Evolutionary conservation across 768 basidiomycete genomes (phyloP), one percentile per base, ranked within the genome.

Genomic region (Ramaria rubella): DNA sequence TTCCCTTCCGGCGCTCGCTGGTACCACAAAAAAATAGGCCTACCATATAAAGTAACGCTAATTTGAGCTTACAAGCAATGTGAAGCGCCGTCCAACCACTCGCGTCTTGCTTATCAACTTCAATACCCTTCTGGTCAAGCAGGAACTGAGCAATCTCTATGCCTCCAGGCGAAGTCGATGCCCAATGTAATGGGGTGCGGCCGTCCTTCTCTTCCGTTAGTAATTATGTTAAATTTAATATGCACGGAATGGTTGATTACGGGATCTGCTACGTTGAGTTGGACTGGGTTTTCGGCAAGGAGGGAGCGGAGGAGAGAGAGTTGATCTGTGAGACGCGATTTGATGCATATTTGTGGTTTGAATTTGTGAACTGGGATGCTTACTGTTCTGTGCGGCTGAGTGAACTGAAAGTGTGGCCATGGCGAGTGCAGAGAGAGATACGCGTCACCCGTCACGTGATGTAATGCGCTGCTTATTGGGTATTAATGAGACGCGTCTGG

Each of bases 151-250:
- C 77, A 59, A 89, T 82, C 54, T 88, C 86, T 55, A 81, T 67
- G 38, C 84, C 78, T 50, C 87, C 89, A 7, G 52, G 34, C 19
- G 81, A 81, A 11, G 84, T 85, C 12, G 89, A 82, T 56, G 89
- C 87, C 88, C 89, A 91, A 64, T 93, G 90, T n/a, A 93, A 70
- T 8, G 90, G 80, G 0, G 90, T 89, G 31, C 90, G 77, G 36
- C 77, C 84, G 67, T 93, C 90, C 88, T 90, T 42, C 44, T 19
- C 12, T 17, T 27, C 11, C n/a, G 36, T 11, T 38, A n/a, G 36
- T 38, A 11, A 38, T 11, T n/a, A 38, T 33, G 53, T 9, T 26
- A 52, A 27, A 46, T 26, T 55, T 15, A 38, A 27, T 26, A 17
- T 42, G 42, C 15, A 4, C 34, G 21, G n/a, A 27, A 31, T 31